Evolutionary conservation across 306 rosid genomes (phyloP), one percentile per base, ranked within the genome.

Genomic region (Abrus pulchellus): DNA sequence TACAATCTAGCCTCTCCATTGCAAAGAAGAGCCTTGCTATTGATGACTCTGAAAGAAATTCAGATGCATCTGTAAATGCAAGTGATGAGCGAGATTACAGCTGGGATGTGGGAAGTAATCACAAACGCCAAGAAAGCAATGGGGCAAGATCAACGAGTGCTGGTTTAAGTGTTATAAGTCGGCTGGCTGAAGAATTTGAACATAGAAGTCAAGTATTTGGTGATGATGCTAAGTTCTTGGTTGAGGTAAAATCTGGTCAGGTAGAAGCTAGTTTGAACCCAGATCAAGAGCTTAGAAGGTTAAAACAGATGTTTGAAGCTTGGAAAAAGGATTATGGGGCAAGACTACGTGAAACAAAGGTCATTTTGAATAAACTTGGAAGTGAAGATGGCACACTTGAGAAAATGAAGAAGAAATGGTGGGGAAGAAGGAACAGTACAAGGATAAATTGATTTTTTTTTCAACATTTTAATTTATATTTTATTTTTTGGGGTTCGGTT

Each of bases 161-260:
- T 69, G 93, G 98, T 82, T 83, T 94, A 85, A 92, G 90, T 50
- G 98, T 94, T 9, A 87, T 94, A 73, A 92, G 97, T 81, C 87
- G 97, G 56, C 80, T 94, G 88, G 82, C 97, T 0, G 97, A 94
- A 82, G 98, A 94, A 75, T 94, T 94, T 5, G 98, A 94, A 82
- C 98, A 92, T 83, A 86, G 98, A 90, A 91, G 98, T 85, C 98
- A 94, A 86, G 98, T 94, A 5, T 94, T 94, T 63, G 93, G 94
- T 1, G 98, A 94, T 9, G 98, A 94, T 77, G 97, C 98, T 67
- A 94, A 94, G 88, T 94, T 94, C 91, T 87, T 94, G 88, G 98
- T 94, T 74, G 98, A 94, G 89, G 98, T 92, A 59, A 94, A 92
- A 82, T 92, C 98, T 8, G 98, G 98, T 78, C 94, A 94, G 76